A percentile compares a stretch with the other conserved stretches of the same genome.
phyloP scores from a whole-genome alignment of 768 basidiomycete genomes.

The Neoboletus brunneissimus region DNA sequence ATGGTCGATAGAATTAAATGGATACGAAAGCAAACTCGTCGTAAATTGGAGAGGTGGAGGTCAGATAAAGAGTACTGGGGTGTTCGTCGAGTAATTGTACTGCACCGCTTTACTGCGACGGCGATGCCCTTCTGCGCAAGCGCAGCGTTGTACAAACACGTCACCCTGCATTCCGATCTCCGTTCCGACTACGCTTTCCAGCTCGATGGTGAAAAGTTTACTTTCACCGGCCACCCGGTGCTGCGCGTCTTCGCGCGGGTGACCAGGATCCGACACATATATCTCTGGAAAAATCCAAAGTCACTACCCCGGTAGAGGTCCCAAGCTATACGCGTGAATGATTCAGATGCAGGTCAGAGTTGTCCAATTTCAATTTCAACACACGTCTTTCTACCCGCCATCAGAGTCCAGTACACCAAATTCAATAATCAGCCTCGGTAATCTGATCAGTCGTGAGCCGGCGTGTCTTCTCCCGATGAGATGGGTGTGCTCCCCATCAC shows the following conservation, averaged over 20 bases:
- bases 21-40: background rate
- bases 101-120: background rate
- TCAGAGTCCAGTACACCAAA: no score
- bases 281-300: background rate
- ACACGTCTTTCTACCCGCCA: background rate
- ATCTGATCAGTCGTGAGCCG: background rate
- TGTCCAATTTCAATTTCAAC: background rate
- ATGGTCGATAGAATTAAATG: conserved; percentile 41
- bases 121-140: background rate
- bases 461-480: background rate
- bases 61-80: background rate
- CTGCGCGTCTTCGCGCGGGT: background rate
- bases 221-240: background rate
- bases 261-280: background rate
- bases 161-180: background rate
- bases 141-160: background rate
- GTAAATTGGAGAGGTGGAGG: background rate
- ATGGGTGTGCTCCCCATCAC: no score
- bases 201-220: no score
- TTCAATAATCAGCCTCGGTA: background rate
- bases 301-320: background rate
- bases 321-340: background rate
- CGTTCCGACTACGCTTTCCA: background rate
- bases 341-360: background rate
- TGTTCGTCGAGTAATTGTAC: background rate